phyloP scores from a whole-genome alignment of 2,329 filamentous ascomycete genomes.

The Chrysosporium keratinophilum region DNA sequence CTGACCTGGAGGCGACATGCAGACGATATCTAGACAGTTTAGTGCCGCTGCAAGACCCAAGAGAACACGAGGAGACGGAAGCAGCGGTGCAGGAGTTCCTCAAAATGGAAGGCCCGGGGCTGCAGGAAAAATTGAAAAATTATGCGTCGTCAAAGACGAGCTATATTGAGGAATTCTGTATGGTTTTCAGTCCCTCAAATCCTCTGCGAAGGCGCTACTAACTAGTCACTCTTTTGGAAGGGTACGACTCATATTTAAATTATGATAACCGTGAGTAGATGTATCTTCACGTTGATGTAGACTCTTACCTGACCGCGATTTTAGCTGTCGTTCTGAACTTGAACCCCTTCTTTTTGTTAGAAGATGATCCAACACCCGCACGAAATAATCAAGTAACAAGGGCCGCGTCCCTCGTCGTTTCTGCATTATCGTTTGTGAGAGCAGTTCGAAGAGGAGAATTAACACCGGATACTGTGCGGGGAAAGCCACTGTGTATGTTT shows the following conservation, averaged over 20 bases:
- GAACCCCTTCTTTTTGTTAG: conserved; percentile 94
- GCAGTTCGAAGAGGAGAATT: conserved; percentile 89
- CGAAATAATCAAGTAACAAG: conserved; percentile 94
- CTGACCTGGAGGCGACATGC: conserved; percentile 68
- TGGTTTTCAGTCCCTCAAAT: conserved; percentile 29
- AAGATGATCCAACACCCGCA: conserved; percentile 93
- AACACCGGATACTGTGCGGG: conserved; percentile 73
- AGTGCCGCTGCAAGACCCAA: conserved; percentile 65
- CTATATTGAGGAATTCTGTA: conserved; percentile 98
- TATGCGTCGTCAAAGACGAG: conserved; percentile 87
- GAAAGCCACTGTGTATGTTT: conserved; percentile 89
- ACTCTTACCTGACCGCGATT: not conserved
- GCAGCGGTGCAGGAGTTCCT: conserved; percentile 76
- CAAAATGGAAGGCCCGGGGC: conserved; percentile 63
- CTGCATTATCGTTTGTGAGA: conserved; percentile 80
- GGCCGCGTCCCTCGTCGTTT: conserved; percentile 82
- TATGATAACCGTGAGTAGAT: conserved; percentile 64
- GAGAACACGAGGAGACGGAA: conserved; percentile 74
- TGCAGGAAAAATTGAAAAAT: conserved; percentile 81
- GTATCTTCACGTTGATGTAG: not conserved
- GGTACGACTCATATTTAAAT: conserved; percentile 98
- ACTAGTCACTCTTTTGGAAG: conserved; percentile 38
- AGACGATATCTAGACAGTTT: conserved; percentile 70
- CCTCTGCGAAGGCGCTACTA: not conserved
- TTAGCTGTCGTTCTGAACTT: conserved; percentile 81